Percentiles rank a stretch among this genome's conserved stretches.
Conservation (phyloP, 495 filamentous ascomycete species). For the Thermochaetoides thermophila region DNA sequence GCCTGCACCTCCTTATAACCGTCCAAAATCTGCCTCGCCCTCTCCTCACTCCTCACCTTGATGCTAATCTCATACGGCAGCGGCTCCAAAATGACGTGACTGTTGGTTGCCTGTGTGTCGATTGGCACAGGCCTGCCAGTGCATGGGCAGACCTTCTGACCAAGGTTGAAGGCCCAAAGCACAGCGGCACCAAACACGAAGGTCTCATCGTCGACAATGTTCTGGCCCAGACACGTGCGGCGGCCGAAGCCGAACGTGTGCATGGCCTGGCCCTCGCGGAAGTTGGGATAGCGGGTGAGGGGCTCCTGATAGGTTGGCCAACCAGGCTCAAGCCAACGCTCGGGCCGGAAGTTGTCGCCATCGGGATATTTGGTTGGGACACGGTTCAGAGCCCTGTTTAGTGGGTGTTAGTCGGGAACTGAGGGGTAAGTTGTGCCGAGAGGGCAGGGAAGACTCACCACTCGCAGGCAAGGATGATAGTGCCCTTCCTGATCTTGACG, state of each 20-base stretch:
- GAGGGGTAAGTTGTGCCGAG: no score
- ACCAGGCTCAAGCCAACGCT: slow-evolving; percentile 35
- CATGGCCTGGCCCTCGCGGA: slow-evolving; percentile 33
- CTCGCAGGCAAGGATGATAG: slow-evolving; percentile 39
- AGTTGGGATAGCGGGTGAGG: slow-evolving; percentile 35
- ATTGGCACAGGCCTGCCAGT: slow-evolving; percentile 29
- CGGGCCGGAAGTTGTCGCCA: slow-evolving; percentile 39
- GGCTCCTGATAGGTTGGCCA: slow-evolving; percentile 42
- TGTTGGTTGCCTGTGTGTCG: slow-evolving; percentile 35
- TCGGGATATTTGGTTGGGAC: slow-evolving; percentile 34
- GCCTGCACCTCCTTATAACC: slow-evolving; percentile 20
- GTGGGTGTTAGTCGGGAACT: background rate
- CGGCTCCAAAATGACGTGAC: slow-evolving; percentile 34
- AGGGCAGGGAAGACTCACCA: no score
- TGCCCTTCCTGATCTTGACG: slow-evolving; percentile 35
- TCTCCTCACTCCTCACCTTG: slow-evolving; percentile 21
- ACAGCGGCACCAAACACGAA: slow-evolving; percentile 34
- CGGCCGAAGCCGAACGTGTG: slow-evolving; percentile 50
- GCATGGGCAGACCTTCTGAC: slow-evolving; percentile 22
- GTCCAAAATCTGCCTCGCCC: slow-evolving; percentile 19
- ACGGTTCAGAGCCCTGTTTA: slow-evolving; percentile 34
- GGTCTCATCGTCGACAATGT: slow-evolving; percentile 46
- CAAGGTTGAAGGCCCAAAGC: slow-evolving; percentile 37
- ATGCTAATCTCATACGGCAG: slow-evolving; percentile 26
- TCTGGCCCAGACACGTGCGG: slow-evolving; percentile 45